phyloP scores from a whole-genome alignment of 2,329 filamentous ascomycete species.

The Ophiostoma populinum region DNA sequence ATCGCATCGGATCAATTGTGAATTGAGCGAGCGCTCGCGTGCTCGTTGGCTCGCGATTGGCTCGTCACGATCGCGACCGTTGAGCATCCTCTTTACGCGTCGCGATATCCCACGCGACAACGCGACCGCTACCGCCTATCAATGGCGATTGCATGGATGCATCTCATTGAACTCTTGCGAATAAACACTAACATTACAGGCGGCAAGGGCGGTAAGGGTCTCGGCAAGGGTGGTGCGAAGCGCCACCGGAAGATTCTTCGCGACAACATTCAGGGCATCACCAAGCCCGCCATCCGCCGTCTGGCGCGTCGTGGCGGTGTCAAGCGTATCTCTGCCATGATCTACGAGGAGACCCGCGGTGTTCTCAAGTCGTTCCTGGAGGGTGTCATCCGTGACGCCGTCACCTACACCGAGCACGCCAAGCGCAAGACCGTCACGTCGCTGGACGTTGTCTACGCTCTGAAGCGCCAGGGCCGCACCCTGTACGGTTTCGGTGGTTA shows the following conservation, averaged over 20 bases:
- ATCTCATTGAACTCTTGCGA: too few relatives aligned
- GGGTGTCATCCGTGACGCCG: constrained; percentile 58
- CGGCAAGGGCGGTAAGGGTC: constrained; percentile 92
- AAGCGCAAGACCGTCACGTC: constrained; percentile 68
- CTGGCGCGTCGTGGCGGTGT: constrained; percentile 98
- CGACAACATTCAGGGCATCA: constrained; percentile 99
- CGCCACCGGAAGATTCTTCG: constrained; percentile 98
- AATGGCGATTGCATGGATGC: too few relatives aligned
- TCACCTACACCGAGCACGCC: constrained; percentile 66
- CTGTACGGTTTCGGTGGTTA: constrained; percentile 87
- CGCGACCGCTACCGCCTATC: too few relatives aligned
- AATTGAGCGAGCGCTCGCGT: too few relatives aligned
- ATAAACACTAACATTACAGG: constrained; percentile 29
- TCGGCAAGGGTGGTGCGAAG: constrained; percentile 97
- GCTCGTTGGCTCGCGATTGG: too few relatives aligned
- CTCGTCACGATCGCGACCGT: too few relatives aligned
- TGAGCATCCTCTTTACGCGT: not conserved
- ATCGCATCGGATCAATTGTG: too few relatives aligned
- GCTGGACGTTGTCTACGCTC: constrained; percentile 48
- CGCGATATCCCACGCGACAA: not conserved
- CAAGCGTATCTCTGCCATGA: constrained; percentile 96
- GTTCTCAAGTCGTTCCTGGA: constrained; percentile 66
- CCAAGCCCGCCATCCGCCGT: constrained; percentile 96
- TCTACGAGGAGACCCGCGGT: constrained; percentile 64
- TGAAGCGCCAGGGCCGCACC: constrained; percentile 56